A percentile compares a stretch with the other conserved stretches of the same genome.
Evolutionary conservation across 2,329 filamentous ascomycete genomes (phyloP).

Genomic region (Ceratocystis albifundus): DNA sequence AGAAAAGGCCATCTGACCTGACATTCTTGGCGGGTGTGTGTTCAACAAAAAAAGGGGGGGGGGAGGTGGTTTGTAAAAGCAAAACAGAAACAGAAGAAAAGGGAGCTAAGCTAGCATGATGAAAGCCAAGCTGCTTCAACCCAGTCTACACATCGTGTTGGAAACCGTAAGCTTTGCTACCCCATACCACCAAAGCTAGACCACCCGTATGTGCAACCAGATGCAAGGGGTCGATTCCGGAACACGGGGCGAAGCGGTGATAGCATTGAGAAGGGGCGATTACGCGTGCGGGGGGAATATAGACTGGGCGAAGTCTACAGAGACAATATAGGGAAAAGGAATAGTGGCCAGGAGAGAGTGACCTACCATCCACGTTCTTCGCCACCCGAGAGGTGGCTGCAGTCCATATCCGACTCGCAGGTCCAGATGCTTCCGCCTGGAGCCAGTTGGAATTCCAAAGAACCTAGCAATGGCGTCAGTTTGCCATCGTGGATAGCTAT

Average conservation of each 20-base stretch:
- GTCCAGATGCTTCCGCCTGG: constrained; percentile 58
- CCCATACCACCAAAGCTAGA: too few species aligned
- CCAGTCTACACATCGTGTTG: too few species aligned
- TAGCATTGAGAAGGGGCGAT: neutral
- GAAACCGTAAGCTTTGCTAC: too few species aligned
- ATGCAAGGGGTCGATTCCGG: neutral
- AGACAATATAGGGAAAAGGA: neutral
- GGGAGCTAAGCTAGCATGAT: neutral
- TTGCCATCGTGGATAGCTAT: neutral
- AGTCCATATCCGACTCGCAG: constrained; percentile 71
- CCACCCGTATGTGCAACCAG: neutral
- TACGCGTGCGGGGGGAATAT: neutral
- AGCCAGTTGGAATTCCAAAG: neutral
- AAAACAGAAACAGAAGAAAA: neutral
- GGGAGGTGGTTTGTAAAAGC: neutral
- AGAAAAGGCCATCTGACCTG: too few species aligned
- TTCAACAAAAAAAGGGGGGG: neutral
- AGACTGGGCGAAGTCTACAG: neutral
- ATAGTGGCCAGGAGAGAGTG: constrained; percentile 23
- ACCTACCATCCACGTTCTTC: constrained; percentile 80
- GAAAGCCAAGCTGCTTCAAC: neutral
- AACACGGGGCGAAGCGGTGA: neutral
- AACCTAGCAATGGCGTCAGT: constrained; percentile 1
- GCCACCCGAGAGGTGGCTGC: constrained; percentile 65
- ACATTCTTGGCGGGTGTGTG: neutral